Conservation (phyloP, 495 filamentous ascomycete genomes). For the Penicillium egyptiacum region DNA sequence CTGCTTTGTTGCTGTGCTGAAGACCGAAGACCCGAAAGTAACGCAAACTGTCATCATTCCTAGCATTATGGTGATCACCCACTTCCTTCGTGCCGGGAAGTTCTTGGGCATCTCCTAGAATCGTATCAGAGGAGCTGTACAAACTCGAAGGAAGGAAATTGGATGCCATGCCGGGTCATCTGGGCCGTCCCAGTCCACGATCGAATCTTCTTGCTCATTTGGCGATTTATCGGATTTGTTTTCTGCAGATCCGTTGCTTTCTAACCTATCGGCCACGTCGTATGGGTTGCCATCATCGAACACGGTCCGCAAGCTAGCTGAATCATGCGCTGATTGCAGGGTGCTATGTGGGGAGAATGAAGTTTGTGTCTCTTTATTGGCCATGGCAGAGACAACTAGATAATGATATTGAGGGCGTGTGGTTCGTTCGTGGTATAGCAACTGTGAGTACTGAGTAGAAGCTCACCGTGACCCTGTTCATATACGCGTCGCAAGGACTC, state of each 20-base stretch:
- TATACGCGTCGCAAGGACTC: neutral
- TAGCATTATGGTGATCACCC: slow-evolving; percentile 58
- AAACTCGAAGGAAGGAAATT: neutral
- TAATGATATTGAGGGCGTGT: neutral
- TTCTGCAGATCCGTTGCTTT: neutral
- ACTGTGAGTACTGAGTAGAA: neutral
- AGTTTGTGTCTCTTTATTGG: neutral
- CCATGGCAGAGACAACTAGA: neutral
- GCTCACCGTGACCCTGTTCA: neutral
- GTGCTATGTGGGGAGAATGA: neutral
- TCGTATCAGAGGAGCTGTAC: neutral
- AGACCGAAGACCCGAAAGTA: slow-evolving; percentile 50
- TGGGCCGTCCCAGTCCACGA: slow-evolving; percentile 8
- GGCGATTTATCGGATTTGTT: neutral
- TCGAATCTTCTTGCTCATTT: neutral
- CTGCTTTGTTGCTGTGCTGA: slow-evolving; percentile 41
- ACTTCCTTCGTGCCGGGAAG: slow-evolving; percentile 55
- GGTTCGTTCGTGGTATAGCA: neutral
- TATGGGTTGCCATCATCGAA: neutral
- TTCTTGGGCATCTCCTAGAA: slow-evolving; percentile 59
- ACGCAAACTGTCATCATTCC: slow-evolving; percentile 48
- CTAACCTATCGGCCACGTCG: neutral
- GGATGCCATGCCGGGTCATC: neutral
- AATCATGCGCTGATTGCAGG: neutral
- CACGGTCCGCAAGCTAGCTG: neutral